Conservation (phyloP, 352 stramenopile genomes). For the Globisporangium recalcitrans region DNA sequence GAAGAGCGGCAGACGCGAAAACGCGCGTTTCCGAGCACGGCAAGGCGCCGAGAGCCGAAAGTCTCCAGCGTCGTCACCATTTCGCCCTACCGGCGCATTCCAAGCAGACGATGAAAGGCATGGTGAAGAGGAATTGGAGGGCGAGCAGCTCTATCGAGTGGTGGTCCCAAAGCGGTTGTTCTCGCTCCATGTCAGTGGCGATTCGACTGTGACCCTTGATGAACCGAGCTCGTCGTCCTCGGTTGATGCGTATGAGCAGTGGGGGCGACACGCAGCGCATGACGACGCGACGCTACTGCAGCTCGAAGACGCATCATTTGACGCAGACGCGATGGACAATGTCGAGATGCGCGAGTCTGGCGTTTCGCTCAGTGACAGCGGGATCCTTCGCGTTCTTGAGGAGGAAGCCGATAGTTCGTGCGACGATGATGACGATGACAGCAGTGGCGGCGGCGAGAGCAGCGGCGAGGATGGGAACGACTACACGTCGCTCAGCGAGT, state of each 20-base stretch:
- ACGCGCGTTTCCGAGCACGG: constrained; percentile 1
- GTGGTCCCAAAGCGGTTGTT: constrained; percentile 14
- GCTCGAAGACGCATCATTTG: constrained; percentile 15
- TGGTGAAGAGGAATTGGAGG: not conserved
- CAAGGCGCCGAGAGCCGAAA: not conserved
- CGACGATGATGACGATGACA: constrained; percentile 27
- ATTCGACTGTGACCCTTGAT: constrained; percentile 3
- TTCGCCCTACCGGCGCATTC: not conserved
- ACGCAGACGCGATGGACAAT: constrained; percentile 15
- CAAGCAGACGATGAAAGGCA: not conserved
- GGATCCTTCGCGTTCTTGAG: constrained; percentile 8
- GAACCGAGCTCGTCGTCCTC: not conserved
- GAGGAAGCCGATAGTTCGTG: constrained; percentile 51
- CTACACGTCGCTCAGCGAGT: constrained; percentile 66
- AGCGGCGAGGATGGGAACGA: constrained; percentile 40
- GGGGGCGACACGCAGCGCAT: constrained; percentile 16
- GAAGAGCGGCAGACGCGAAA: constrained; percentile 12
- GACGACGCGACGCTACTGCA: constrained; percentile 17
- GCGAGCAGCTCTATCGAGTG: not conserved
- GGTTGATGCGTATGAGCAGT: constrained; percentile 18
- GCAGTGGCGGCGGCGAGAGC: constrained; percentile 17
- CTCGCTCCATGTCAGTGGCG: constrained; percentile 5
- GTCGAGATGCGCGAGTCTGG: constrained; percentile 43
- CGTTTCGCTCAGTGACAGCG: constrained; percentile 23
- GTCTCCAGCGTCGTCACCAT: not conserved